These are phyloP conservation scores for Exophiala sideris DNA, from an alignment of 2,329 filamentous ascomycete genomes.

Conservation along the genomic window DNA sequence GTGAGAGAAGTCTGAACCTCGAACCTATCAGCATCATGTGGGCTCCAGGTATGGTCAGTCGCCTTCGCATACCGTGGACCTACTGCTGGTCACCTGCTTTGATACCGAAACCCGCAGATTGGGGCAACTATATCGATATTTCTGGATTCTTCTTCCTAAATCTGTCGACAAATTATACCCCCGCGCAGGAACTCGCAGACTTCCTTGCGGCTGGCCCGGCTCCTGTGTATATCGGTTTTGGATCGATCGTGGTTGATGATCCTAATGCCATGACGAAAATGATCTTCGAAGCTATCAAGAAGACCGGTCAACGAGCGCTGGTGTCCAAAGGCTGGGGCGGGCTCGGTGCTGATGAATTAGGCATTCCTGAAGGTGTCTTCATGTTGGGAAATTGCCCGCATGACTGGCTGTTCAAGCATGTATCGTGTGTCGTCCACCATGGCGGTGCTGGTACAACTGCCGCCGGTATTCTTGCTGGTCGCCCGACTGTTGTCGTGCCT, in stretches of 20 bases:
- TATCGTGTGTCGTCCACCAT: slow-evolving; percentile 80
- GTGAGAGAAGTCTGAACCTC: slow-evolving; percentile 69
- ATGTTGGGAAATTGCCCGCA: slow-evolving; percentile 84
- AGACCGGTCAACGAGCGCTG: slow-evolving; percentile 69
- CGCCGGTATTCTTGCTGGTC: slow-evolving; percentile 75
- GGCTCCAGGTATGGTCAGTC: slow-evolving; percentile 74
- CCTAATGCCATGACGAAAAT: slow-evolving; percentile 66
- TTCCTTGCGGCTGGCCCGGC: slow-evolving; percentile 68
- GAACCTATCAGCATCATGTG: slow-evolving; percentile 76
- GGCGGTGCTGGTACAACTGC: slow-evolving; percentile 86
- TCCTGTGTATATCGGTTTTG: slow-evolving; percentile 79
- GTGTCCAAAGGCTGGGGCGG: slow-evolving; percentile 89
- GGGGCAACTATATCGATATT: slow-evolving; percentile 67
- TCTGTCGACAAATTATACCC: slow-evolving; percentile 62
- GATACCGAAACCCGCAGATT: slow-evolving; percentile 75
- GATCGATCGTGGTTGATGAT: slow-evolving; percentile 76
- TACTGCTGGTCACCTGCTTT: slow-evolving; percentile 88
- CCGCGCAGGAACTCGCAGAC: slow-evolving; percentile 60
- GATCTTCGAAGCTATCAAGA: slow-evolving; percentile 68
- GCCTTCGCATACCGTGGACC: slow-evolving; percentile 76
- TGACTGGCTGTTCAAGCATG: slow-evolving; percentile 81
- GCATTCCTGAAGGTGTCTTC: slow-evolving; percentile 71
- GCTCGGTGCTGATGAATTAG: slow-evolving; percentile 67
- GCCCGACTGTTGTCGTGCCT: slow-evolving; percentile 77
- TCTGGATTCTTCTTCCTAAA: slow-evolving; percentile 76